phyloP scores from a whole-genome alignment of 306 rosid genomes.

The Malus sieversii region DNA sequence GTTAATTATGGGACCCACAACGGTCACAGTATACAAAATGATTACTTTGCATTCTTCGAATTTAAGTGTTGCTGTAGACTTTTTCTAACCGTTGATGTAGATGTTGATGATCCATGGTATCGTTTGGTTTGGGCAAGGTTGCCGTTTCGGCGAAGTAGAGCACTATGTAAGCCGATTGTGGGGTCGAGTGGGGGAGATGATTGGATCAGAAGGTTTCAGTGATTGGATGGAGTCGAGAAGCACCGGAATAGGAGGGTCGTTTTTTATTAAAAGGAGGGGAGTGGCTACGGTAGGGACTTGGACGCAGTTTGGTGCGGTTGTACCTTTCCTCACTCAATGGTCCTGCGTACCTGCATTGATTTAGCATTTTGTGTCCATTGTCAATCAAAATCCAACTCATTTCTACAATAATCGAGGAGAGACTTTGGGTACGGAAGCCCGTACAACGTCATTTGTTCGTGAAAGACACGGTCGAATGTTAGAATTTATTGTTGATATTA shows the following conservation, averaged over 20 bases:
- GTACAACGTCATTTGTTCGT: too few species aligned
- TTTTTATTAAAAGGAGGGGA: background rate
- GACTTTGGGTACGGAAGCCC: too few species aligned
- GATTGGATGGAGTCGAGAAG: background rate
- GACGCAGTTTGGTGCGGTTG: background rate
- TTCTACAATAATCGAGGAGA: too few species aligned
- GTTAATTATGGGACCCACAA: background rate
- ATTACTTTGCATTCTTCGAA: background rate
- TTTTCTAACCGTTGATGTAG: background rate
- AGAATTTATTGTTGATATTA: too few species aligned
- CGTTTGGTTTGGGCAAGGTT: background rate
- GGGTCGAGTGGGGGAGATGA: background rate
- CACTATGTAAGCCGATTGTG: background rate
- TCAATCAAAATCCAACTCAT: background rate
- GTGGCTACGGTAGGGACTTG: background rate
- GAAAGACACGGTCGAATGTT: too few species aligned
- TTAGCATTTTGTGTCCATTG: background rate
- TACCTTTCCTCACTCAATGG: background rate
- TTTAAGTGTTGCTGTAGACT: background rate
- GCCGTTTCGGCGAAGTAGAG: background rate
- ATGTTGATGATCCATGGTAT: background rate
- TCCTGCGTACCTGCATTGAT: background rate
- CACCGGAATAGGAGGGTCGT: background rate
- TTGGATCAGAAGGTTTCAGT: background rate
- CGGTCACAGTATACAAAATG: background rate